These are phyloP conservation scores for Saccharomycopsis fermentans DNA, from an alignment of 805 yeast species.

Conservation along the genomic window DNA sequence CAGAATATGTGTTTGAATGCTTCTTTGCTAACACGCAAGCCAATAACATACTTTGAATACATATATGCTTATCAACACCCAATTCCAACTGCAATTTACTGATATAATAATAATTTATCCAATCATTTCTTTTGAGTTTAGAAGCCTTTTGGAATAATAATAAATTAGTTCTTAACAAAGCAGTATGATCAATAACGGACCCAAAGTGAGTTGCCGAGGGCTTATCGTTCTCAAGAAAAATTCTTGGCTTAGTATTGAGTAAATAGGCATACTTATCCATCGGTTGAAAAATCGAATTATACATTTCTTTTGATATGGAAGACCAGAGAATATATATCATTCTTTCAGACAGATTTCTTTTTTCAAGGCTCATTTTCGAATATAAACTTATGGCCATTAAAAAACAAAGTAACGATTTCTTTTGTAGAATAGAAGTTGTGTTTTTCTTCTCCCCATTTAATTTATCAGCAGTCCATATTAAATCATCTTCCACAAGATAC, in stretches of 20 bases:
- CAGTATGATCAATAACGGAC: slow-evolving; percentile 20
- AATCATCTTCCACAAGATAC: slow-evolving; percentile 73
- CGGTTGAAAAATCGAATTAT: slow-evolving; percentile 50
- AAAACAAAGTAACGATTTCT: slow-evolving; percentile 62
- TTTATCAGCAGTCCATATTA: slow-evolving; percentile 88
- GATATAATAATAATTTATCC: slow-evolving; percentile 51
- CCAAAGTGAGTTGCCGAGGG: slow-evolving; percentile 23
- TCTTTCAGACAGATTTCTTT: slow-evolving; percentile 24
- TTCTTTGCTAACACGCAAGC: slow-evolving; percentile 36
- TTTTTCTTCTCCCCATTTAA: slow-evolving; percentile 55
- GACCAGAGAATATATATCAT: slow-evolving; percentile 39
- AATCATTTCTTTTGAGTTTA: slow-evolving; percentile 32
- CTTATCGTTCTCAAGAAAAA: slow-evolving; percentile 19
- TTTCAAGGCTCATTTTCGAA: slow-evolving; percentile 20
- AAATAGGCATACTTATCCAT: slow-evolving; percentile 53
- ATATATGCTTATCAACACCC: slow-evolving; percentile 24
- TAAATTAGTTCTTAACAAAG: slow-evolving; percentile 32
- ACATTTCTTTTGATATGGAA: slow-evolving; percentile 42
- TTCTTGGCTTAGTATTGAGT: slow-evolving; percentile 30
- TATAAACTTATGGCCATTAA: slow-evolving; percentile 54
- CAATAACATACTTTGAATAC: slow-evolving; percentile 33
- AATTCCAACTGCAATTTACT: slow-evolving; percentile 52
- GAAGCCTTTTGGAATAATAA: slow-evolving; percentile 38
- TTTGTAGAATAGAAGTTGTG: slow-evolving; percentile 53
- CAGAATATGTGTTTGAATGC: slow-evolving; percentile 31